Base-by-base conservation (phyloP, 192 early-diverging fungal species). In the Coemansia sp. region DNA sequence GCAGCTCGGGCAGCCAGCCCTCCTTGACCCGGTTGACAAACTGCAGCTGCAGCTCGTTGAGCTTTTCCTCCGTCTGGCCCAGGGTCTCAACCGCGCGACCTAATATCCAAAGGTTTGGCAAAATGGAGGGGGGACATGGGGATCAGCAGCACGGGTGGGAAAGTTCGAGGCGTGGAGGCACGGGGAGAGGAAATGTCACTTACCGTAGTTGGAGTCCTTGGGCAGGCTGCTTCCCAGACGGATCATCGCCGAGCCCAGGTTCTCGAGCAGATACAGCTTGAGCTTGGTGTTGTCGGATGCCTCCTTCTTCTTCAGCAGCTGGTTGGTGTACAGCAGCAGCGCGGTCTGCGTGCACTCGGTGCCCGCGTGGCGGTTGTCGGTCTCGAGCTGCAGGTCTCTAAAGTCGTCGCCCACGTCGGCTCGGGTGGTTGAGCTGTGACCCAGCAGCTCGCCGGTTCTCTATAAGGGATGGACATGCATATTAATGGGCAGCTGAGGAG, bases 351-450 rank as follows among this genome's bases (percentile, higher is more conserved):
- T 73, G 44, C 80, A 76, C 44, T 91, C 87, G 30, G 83, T 81
- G 30, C 82, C 84, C 9, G 80, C 62, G 21, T 81, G 70, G 25
- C 86, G 75, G 39, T 64, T 51, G 25, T 89, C 85, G 15, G 90
- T 92, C 34, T 90, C 87, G 11, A 77, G 55, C 65, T 91, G 82
- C 38, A 95, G 71, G 9, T 82, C 68, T 53, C 85, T 85, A 69
- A 94, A 92, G 43, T 95, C 91, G 17, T 92, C 91, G 52, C 81
- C 81, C 23, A 85, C 85, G 46, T 87, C 84, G 17, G 89, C 86
- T 50, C 74, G 81, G 50, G 82, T 80, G 19, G 78, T 64, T 47
- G 72, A 59, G 43, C 62, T 63, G 29, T 58, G 71, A 17, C 91
- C 90, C 34, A 93, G 67, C 44, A 85, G 83, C 61, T 95, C 92